These are phyloP conservation scores for Casuarina equisetifolia DNA, from an alignment of 306 rosid species.

Conservation along the genomic window DNA sequence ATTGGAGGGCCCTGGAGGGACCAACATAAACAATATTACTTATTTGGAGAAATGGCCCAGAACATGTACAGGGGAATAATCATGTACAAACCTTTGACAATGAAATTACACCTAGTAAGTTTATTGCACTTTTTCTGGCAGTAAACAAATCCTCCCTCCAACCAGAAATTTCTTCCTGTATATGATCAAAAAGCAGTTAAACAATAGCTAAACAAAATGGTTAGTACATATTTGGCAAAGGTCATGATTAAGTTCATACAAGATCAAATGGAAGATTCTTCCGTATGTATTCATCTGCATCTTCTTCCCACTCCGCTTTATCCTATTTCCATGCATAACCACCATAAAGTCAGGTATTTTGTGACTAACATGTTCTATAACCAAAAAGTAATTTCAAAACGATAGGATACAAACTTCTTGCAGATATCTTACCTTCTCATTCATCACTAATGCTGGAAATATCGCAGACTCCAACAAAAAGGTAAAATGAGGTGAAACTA, in stretches of 20 bases:
- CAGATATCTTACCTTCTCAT: conserved; percentile 65
- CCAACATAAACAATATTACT: conserved; percentile 25
- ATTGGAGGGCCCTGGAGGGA: conserved; percentile 69
- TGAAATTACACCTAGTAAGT: conserved; percentile 82
- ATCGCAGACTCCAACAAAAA: conserved; percentile 70
- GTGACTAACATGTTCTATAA: conserved; percentile 16
- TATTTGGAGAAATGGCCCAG: conserved; percentile 22
- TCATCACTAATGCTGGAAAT: conserved; percentile 75
- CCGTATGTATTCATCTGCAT: conserved; percentile 77
- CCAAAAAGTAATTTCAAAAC: conserved; percentile 11
- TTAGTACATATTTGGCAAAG: conserved; percentile 5
- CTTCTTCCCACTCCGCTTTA: conserved; percentile 87
- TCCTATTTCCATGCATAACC: conserved; percentile 53
- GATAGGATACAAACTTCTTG: conserved; percentile 1
- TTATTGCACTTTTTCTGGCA: conserved; percentile 84
- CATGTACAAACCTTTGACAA: conserved; percentile 63
- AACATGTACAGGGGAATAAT: conserved; percentile 13
- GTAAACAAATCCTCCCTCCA: conserved; percentile 93
- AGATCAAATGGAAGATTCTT: conserved; percentile 93
- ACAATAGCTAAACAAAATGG: conserved; percentile 16
- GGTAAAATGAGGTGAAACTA: conserved; percentile 84
- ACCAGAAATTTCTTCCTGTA: conserved; percentile 78
- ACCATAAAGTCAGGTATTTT: conserved; percentile 12
- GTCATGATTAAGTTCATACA: conserved; percentile 47
- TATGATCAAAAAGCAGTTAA: conserved; percentile 21